These are phyloP conservation scores for Rhizopus microsporus DNA, from an alignment of 371 early-diverging fungal species.

Conservation along the genomic window DNA sequence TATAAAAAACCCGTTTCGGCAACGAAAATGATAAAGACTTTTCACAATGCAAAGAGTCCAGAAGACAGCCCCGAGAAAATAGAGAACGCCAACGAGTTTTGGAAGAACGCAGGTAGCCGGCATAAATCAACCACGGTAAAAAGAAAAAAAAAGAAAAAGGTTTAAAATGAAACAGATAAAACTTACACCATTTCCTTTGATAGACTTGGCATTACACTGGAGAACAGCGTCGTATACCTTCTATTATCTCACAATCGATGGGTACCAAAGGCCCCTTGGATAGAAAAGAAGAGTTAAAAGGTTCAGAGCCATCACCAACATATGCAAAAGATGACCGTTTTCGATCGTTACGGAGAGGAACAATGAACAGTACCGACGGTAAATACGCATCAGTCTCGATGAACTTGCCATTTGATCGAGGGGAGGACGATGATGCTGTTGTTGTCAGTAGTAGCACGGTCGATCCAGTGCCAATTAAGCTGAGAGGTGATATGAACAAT, in stretches of 20 bases:
- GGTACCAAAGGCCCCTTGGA: conserved; percentile 41
- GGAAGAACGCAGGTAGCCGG: conserved; percentile 13
- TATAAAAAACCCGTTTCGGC: conserved; percentile 22
- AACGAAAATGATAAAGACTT: conserved; percentile 14
- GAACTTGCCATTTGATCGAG: not conserved
- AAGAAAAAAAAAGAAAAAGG: too few relatives aligned
- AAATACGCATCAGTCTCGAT: conserved; percentile 17
- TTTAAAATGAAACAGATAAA: not conserved
- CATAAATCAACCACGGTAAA: conserved; percentile 36
- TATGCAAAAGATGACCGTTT: conserved; percentile 27
- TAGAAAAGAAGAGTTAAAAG: conserved; percentile 37
- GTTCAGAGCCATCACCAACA: conserved; percentile 38
- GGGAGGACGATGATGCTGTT: conserved; percentile 57
- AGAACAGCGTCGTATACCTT: conserved; percentile 35
- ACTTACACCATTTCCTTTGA: not conserved
- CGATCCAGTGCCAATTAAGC: conserved; percentile 60
- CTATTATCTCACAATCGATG: conserved; percentile 44
- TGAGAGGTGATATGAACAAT: conserved; percentile 31
- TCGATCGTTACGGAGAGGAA: conserved; percentile 34
- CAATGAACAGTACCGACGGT: conserved; percentile 37
- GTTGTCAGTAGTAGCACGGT: conserved; percentile 64
- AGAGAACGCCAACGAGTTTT: conserved; percentile 13
- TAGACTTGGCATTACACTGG: conserved; percentile 49
- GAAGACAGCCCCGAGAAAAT: conserved; percentile 37
- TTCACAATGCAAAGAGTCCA: conserved; percentile 28